phyloP scores from a whole-genome alignment of 2,329 filamentous ascomycete species.

The Neonectria magnoliae region DNA sequence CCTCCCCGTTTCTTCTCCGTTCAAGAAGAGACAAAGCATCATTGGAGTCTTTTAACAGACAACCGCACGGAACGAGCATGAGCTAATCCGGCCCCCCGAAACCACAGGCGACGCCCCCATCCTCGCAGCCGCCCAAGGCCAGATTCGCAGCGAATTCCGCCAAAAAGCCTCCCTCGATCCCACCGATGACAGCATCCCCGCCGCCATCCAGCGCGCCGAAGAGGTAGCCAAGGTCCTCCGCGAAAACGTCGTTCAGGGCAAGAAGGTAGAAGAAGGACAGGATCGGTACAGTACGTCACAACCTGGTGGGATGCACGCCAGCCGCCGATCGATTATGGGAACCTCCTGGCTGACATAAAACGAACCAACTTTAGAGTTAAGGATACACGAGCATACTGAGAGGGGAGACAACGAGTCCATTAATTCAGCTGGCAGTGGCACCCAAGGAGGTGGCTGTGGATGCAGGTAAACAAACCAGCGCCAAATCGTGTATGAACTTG shows the following conservation, averaged over 20 bases:
- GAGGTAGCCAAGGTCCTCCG: conserved; percentile 83
- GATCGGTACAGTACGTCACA: conserved; percentile 68
- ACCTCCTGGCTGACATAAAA: conserved; percentile 3
- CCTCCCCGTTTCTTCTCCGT: not conserved
- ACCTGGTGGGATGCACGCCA: too few species aligned
- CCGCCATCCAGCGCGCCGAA: conserved; percentile 80
- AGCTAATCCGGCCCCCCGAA: conserved; percentile 3
- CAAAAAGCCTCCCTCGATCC: conserved; percentile 69
- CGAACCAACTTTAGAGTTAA: conserved; percentile 68
- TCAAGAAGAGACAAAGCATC: too few species aligned
- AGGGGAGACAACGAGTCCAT: conserved; percentile 92
- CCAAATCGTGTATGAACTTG: conserved; percentile 41
- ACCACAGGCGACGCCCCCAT: conserved; percentile 73
- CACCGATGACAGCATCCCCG: conserved; percentile 66
- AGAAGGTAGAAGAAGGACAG: conserved; percentile 52
- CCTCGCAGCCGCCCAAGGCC: conserved; percentile 74
- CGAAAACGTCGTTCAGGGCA: conserved; percentile 91
- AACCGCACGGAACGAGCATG: not conserved
- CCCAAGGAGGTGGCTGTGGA: conserved; percentile 47
- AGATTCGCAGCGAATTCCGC: conserved; percentile 81
- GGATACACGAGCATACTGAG: conserved; percentile 92
- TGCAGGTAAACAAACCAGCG: conserved; percentile 39
- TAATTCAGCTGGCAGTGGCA: conserved; percentile 65
- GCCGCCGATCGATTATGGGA: not conserved
- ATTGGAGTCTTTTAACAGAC: not conserved